phyloP scores from a whole-genome alignment of 2,329 filamentous ascomycete genomes.

The Proliferodiscus dingleyae region DNA sequence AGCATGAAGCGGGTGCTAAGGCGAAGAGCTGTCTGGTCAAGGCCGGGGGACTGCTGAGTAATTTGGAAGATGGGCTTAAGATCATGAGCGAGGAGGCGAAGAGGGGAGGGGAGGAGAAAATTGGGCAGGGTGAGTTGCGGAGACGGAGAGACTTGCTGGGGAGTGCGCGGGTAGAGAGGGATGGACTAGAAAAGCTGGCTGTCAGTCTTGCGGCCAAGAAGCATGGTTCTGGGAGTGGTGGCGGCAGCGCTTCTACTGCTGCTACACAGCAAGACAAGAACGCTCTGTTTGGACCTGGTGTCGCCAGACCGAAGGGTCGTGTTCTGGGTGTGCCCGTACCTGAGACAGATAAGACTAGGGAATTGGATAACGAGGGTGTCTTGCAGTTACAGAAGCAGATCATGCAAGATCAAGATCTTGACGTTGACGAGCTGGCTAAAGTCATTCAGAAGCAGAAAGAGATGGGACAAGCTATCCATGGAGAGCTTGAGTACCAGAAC shows the following conservation, averaged over 20 bases:
- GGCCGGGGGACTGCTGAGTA: conserved; percentile 58
- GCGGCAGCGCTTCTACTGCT: conserved; percentile 21
- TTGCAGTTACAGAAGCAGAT: conserved; percentile 68
- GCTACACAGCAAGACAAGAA: conserved; percentile 38
- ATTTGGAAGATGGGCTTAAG: conserved; percentile 61
- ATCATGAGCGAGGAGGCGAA: conserved; percentile 47
- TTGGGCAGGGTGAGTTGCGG: conserved; percentile 72
- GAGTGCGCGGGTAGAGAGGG: conserved; percentile 66
- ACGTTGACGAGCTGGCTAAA: conserved; percentile 62
- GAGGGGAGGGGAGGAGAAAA: conserved; percentile 26
- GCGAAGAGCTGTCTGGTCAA: conserved; percentile 70
- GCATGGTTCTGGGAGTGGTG: conserved; percentile 25
- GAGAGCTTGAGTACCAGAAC: conserved; percentile 68
- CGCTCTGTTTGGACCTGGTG: conserved; percentile 41
- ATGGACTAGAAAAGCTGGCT: conserved; percentile 69
- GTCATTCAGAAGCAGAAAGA: conserved; percentile 70
- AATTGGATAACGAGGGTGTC: conserved; percentile 71
- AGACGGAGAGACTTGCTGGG: conserved; percentile 66
- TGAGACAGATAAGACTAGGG: conserved; percentile 72
- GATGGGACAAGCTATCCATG: conserved; percentile 71
- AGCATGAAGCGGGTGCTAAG: conserved; percentile 64
- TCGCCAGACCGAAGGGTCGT: conserved; percentile 46
- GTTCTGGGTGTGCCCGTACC: conserved; percentile 68
- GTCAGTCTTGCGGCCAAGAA: conserved; percentile 50
- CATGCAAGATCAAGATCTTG: conserved; percentile 70